Evolutionary conservation across 2,329 filamentous ascomycete genomes (phyloP), one percentile per base, ranked within the genome.

Genomic region (Hortaea sp.): DNA sequence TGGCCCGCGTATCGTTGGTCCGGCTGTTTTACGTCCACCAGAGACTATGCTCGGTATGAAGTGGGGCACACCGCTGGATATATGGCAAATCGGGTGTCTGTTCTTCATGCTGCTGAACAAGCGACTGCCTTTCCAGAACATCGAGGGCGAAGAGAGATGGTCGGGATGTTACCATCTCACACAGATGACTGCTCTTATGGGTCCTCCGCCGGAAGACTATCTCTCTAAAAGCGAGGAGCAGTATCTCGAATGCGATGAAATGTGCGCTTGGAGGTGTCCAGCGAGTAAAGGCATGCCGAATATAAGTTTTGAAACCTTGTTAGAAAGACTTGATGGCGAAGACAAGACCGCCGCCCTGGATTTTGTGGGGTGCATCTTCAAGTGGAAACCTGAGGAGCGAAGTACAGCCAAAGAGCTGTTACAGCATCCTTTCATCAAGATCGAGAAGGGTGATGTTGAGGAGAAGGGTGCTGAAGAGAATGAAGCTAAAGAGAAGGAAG

Each of bases 151-250:
- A 20, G 20, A 20, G 20, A 20, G 20, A 20, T 20, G 20, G 20
- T 20, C 20, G 20, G 20, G 20, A 20, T 20, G 20, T 20, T 20
- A 20, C 20, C 41, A 42, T 34, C 41, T 42, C 11, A 30, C 41
- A 20, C 41, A 42, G 29, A 49, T 49, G 29, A 39, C 43, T 11
- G 29, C 27, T 39, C n/a, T 45, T 31, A 38, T 45, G 13, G 46
- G 46, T 29, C 27, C 39, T 29, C 43, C 43, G 20, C 43, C 46
- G 11, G 6, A n/a, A 27, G 43, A 30, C 10, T 45, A 45, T 27
- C 39, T 45, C 7, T 30, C 27, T 12, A 30, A 13, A 13, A 20
- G 20, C 20, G 20, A 20, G 20, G 20, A 20, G 20, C 20, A 20
- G 20, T 20, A 20, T 20, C 20, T 20, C 20, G 20, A 20, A 20